Evolutionary conservation across 176 grass and related monocot species (phyloP).

Genomic region (Musa acuminata): DNA sequence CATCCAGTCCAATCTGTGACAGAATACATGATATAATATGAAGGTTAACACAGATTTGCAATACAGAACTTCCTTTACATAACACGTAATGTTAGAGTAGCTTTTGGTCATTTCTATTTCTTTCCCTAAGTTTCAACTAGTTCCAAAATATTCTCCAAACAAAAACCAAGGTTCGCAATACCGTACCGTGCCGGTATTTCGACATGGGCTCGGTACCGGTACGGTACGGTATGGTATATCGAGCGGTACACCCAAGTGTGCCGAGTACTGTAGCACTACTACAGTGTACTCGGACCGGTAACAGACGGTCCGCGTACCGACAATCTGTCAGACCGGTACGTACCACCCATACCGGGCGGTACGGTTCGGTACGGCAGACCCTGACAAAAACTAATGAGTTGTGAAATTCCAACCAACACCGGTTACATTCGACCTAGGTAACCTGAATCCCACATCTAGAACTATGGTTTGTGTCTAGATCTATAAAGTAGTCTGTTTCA

Average conservation of each 20-base stretch:
- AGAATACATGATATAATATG: constrained; percentile 8
- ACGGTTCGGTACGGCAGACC: too few relatives aligned
- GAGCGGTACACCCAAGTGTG: too few relatives aligned
- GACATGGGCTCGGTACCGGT: too few relatives aligned
- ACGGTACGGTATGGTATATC: too few relatives aligned
- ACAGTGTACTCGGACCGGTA: too few relatives aligned
- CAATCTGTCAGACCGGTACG: too few relatives aligned
- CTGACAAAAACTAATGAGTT: background rate
- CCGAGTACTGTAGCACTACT: too few relatives aligned
- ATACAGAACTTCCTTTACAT: background rate
- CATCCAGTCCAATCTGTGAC: constrained; percentile 90
- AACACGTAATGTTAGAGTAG: background rate
- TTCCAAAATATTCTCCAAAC: background rate
- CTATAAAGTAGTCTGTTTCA: background rate
- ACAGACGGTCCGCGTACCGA: too few relatives aligned
- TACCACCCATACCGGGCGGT: too few relatives aligned
- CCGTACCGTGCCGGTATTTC: too few relatives aligned
- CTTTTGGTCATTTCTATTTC: background rate
- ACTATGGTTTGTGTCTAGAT: background rate
- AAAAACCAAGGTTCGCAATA: too few relatives aligned
- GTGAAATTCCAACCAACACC: background rate
- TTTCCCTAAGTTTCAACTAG: too few relatives aligned
- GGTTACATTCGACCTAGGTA: background rate
- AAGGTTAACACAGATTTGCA: background rate
- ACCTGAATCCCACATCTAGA: background rate